A percentile compares a stretch with the other conserved stretches of the same genome.
Evolutionary conservation across 441 rosid genomes (phyloP).

Genomic region (Corymbia citriodora): DNA sequence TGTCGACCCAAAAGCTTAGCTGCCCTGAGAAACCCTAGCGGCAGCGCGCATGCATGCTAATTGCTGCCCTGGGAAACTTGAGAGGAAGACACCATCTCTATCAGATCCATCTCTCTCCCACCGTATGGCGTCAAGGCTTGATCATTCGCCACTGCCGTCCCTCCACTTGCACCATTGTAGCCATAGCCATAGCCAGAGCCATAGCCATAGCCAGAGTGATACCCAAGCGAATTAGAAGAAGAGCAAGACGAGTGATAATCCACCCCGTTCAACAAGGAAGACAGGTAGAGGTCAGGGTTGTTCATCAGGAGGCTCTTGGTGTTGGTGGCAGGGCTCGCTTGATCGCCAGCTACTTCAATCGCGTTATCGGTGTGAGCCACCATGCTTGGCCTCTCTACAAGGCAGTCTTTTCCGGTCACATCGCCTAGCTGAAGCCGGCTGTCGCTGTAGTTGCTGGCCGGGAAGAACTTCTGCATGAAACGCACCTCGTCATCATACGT

Average conservation of each 20-base stretch:
- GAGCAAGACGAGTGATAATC: slow-evolving; percentile 14
- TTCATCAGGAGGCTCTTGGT: slow-evolving; percentile 11
- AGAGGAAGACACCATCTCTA: slow-evolving; percentile 72
- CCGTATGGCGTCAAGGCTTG: slow-evolving; percentile 19
- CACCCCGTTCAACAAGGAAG: slow-evolving; percentile 45
- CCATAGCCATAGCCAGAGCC: background rate
- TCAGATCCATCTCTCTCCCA: slow-evolving; percentile 78
- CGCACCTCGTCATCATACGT: slow-evolving; percentile 54
- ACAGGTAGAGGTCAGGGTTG: slow-evolving; percentile 59
- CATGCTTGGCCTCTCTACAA: background rate
- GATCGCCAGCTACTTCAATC: background rate
- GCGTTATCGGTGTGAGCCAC: background rate
- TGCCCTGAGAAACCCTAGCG: slow-evolving; percentile 1
- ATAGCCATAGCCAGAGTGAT: slow-evolving; percentile 5
- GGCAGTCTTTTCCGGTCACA: background rate
- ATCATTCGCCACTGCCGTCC: slow-evolving; percentile 4
- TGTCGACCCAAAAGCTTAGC: background rate
- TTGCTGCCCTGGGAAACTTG: slow-evolving; percentile 20
- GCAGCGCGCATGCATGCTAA: background rate
- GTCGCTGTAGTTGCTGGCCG: slow-evolving; percentile 6
- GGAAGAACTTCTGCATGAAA: slow-evolving; percentile 55
- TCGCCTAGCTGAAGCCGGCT: slow-evolving; percentile 11
- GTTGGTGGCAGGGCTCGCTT: slow-evolving; percentile 13
- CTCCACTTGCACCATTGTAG: background rate
- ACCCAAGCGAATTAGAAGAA: slow-evolving; percentile 1